A percentile compares a stretch with the other conserved stretches of the same genome.
Conservation (phyloP, 2,329 filamentous ascomycete species). For the Fusarium tricinctum region DNA sequence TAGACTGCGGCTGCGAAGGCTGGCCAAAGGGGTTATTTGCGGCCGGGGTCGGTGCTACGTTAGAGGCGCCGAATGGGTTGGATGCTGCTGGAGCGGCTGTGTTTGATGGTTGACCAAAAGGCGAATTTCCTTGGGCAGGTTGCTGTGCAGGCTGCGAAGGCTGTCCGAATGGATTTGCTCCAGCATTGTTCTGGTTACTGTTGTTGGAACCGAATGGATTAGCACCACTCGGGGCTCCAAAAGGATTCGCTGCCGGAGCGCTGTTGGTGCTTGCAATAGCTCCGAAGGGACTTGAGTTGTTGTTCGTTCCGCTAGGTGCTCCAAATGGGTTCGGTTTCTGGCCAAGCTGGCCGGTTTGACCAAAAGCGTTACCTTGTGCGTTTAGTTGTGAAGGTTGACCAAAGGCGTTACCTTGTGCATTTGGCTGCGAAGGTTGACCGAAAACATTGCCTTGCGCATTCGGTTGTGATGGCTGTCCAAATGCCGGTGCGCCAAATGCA, state of each 20-base stretch:
- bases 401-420: conserved; percentile 43
- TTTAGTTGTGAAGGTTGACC: conserved; percentile 55
- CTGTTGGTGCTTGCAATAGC: conserved; percentile 42
- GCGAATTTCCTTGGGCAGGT: conserved; percentile 29
- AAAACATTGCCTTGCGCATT: conserved; percentile 48
- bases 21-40: conserved; percentile 51
- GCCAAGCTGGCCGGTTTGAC: conserved; percentile 56
- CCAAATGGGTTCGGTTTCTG: conserved; percentile 58
- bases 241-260: conserved; percentile 48
- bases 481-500: conserved; percentile 49
- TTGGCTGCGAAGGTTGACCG: conserved; percentile 55
- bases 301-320: conserved; percentile 40
- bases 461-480: conserved; percentile 56
- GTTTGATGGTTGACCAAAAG: conserved; percentile 43
- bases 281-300: conserved; percentile 49
- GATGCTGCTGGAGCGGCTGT: conserved; percentile 33
- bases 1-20: conserved; percentile 41
- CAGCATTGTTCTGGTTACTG: conserved; percentile 36
- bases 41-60: conserved; percentile 32
- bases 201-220: conserved; percentile 42
- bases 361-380: conserved; percentile 48
- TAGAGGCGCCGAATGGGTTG: conserved; percentile 50
- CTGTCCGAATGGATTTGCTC: conserved; percentile 49
- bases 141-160: conserved; percentile 37
- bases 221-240: conserved; percentile 43